Base-by-base conservation (phyloP, 2,329 filamentous ascomycete species). In the Stemphylium lycopersici region DNA sequence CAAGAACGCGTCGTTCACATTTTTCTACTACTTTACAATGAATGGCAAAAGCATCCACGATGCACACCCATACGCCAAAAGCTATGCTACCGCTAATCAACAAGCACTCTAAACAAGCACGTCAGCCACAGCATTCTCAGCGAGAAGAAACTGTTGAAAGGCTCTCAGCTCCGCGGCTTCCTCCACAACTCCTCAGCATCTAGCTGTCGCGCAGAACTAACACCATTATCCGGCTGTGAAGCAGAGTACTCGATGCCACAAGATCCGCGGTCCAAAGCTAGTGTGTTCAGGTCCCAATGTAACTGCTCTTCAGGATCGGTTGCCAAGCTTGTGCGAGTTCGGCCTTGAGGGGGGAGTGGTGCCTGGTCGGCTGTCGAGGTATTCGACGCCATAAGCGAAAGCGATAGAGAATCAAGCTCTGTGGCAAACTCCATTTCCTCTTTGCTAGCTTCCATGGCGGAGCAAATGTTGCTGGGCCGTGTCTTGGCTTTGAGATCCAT, bases 261-360 rank as follows among this genome's bases (percentile, higher is more conserved):
- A 16, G 70, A 67, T 13, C 71, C 70, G 3, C 71, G 68, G 33
- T 69, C 68, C 18, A 74, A 52, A 31, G 64, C 56, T 18, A 74
- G 64, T 6, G 69, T 65, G 15, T 70, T 70, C 15, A 74, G 61
- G 32, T 65, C 57, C 72, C 72, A 75, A 43, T 73, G 72, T 7
- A 75, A 60, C 40, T 73, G 70, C 58, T 75, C 70, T 8, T 71
- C 70, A 1, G 68, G 56, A 48, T 75, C 72, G 22, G 48, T 67
- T 8, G 70, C 69, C 20, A 75, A 39, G 37, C 60, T 71, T 10
- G 58, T 52, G 12, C 70, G 63, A 13, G 52, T 49, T 10, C 68
- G 67, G 43, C 50, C 20, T 13, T 58, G 56, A 2, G 53, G 41
- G 32, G 60, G 58, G n/a, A 41, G 44, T 8, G 37, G 56, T 1